Conservation (phyloP, 176 grass and related monocot genomes). For the Zea luxurians region DNA sequence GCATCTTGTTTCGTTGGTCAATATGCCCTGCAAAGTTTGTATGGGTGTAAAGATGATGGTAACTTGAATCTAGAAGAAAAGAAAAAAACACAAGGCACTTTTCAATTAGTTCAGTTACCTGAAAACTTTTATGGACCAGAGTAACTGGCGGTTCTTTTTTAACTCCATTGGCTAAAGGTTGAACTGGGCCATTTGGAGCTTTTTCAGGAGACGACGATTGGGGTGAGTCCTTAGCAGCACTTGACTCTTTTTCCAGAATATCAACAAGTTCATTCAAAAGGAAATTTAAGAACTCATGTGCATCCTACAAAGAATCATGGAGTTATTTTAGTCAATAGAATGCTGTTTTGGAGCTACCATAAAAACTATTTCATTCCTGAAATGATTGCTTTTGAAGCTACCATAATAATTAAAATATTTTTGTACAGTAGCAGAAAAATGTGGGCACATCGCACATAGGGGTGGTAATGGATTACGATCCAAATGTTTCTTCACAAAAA, state of each 20-base stretch:
- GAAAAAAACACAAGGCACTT: neutral
- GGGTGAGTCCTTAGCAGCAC: conserved; percentile 51
- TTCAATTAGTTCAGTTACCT: conserved; percentile 53
- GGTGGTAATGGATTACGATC: too few species aligned
- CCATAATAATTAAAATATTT: conserved; percentile 1
- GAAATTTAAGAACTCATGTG: conserved; percentile 96
- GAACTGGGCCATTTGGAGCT: conserved; percentile 58
- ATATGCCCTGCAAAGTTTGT: conserved; percentile 64
- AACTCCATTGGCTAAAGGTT: conserved; percentile 66
- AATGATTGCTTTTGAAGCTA: conserved; percentile 19
- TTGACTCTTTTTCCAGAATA: conserved; percentile 86
- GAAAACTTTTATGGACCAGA: conserved; percentile 87
- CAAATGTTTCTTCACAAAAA: too few species aligned
- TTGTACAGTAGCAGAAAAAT: conserved; percentile 1
- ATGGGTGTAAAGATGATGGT: conserved; percentile 30
- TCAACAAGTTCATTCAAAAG: conserved; percentile 93
- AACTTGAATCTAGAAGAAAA: conserved; percentile 8
- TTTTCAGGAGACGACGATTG: conserved; percentile 64
- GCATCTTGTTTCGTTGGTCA: conserved; percentile 91
- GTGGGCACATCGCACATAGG: too few species aligned
- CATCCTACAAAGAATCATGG: conserved; percentile 67
- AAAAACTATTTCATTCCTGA: neutral
- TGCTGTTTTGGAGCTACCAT: neutral
- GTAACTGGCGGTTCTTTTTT: conserved; percentile 74
- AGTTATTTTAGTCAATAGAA: conserved; percentile 34